These are phyloP conservation scores for Puya raimondii DNA, from an alignment of 176 grass and related monocot species.

Conservation along the genomic window DNA sequence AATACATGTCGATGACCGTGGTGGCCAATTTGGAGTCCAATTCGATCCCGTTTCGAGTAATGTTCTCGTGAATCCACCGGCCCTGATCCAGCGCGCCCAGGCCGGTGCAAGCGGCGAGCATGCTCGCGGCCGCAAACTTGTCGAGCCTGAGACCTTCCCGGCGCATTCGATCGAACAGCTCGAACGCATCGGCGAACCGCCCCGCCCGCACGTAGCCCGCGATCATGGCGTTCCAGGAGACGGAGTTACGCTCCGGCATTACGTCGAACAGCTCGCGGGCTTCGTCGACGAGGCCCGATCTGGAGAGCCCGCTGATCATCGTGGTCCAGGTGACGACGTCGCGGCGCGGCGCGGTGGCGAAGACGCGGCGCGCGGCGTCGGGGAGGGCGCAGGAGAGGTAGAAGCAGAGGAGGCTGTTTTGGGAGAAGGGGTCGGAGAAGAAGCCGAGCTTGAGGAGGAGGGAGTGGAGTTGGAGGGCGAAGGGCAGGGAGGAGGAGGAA, in stretches of 20 bases:
- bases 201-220: slow-evolving; percentile 45
- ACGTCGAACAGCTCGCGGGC: slow-evolving; percentile 60
- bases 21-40: slow-evolving; percentile 57
- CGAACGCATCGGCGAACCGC: slow-evolving; percentile 48
- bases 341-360: slow-evolving; percentile 5
- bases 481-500: slow-evolving; percentile 1
- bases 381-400: slow-evolving; percentile 43
- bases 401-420: slow-evolving; percentile 55
- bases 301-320: slow-evolving; percentile 57
- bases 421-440: slow-evolving; percentile 36
- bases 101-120: slow-evolving; percentile 52
- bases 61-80: slow-evolving; percentile 51
- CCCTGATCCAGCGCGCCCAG: slow-evolving; percentile 39
- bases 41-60: slow-evolving; percentile 31
- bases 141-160: slow-evolving; percentile 32
- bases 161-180: slow-evolving; percentile 59
- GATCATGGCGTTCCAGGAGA: slow-evolving; percentile 92
- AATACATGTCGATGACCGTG: slow-evolving; percentile 78
- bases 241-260: slow-evolving; percentile 61
- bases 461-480: slow-evolving; percentile 56
- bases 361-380: slow-evolving; percentile 33
- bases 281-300: slow-evolving; percentile 39
- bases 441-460: slow-evolving; percentile 64
- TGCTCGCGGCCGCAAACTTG: slow-evolving; percentile 49
- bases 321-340: slow-evolving; percentile 74